Conservation (phyloP, 192 early-diverging fungal species). For the Nowakowskiella sp. region DNA sequence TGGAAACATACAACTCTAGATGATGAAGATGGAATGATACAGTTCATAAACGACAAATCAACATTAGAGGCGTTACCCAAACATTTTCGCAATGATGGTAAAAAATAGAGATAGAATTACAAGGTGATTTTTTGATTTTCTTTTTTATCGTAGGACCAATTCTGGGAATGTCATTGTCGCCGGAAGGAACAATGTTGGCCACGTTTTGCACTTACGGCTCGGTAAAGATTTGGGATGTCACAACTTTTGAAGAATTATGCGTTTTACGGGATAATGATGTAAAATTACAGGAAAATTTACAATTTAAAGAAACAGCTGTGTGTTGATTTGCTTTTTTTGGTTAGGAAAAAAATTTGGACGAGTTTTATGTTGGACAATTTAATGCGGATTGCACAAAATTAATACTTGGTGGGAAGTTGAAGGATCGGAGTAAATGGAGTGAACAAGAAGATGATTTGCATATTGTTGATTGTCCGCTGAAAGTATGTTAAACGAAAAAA, state of each 20-base stretch:
- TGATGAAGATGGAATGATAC: conserved; percentile 45
- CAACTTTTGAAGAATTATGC: conserved; percentile 59
- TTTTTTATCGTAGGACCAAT: conserved; percentile 45
- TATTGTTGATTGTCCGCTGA: conserved; percentile 86
- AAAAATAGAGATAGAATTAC: not conserved
- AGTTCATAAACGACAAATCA: conserved; percentile 59
- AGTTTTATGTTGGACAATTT: conserved; percentile 82
- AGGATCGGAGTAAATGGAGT: conserved; percentile 81
- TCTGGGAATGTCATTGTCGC: conserved; percentile 74
- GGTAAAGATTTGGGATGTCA: conserved; percentile 73
- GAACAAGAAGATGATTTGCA: conserved; percentile 88
- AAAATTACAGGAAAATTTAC: not conserved
- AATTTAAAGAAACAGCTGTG: not conserved
- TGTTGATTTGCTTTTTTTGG: conserved; percentile 1
- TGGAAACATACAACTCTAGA: conserved; percentile 48
- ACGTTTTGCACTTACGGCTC: conserved; percentile 77
- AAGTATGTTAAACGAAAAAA: conserved; percentile 29
- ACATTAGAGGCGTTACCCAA: conserved; percentile 53
- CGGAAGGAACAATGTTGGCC: conserved; percentile 76
- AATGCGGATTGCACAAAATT: conserved; percentile 56
- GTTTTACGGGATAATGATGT: conserved; percentile 59
- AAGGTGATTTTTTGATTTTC: not conserved
- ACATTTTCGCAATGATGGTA: conserved; percentile 69
- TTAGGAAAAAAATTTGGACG: conserved; percentile 68
- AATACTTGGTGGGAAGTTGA: conserved; percentile 81